Conservation (phyloP, 179 eudicot species). For the Gypsophila paniculata region DNA sequence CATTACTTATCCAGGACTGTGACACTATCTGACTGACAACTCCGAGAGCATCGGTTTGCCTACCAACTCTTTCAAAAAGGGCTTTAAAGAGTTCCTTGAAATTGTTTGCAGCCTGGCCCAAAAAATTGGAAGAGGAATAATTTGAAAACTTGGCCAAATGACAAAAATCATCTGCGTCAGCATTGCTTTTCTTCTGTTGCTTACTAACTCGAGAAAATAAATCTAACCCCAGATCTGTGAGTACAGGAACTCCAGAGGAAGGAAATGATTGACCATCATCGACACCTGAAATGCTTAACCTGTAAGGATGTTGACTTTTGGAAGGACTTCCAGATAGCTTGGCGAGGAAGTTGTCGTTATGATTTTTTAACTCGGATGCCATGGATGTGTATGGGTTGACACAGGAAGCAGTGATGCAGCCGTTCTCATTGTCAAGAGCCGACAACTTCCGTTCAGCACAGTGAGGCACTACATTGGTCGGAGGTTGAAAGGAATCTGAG, state of each 20-base stretch:
- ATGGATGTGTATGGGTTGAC: slow-evolving; percentile 20
- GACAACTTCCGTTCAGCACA: slow-evolving; percentile 23
- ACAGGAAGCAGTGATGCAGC: slow-evolving; percentile 1
- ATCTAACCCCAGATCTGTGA: slow-evolving; percentile 67
- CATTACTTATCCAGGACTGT: slow-evolving; percentile 38
- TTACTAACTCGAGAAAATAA: slow-evolving; percentile 33
- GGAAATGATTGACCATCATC: slow-evolving; percentile 37
- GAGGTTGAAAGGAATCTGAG: slow-evolving; percentile 20
- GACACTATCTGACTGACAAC: slow-evolving; percentile 51
- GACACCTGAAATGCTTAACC: slow-evolving; percentile 27
- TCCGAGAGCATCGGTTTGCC: slow-evolving; percentile 60
- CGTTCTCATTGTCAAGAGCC: slow-evolving; percentile 11
- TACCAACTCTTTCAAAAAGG: slow-evolving; percentile 51
- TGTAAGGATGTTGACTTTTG: slow-evolving; percentile 24
- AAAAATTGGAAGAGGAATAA: not conserved
- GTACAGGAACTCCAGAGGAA: slow-evolving; percentile 42
- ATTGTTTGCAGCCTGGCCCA: slow-evolving; percentile 27
- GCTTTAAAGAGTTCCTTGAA: slow-evolving; percentile 47
- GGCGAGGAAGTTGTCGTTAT: slow-evolving; percentile 22
- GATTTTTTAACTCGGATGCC: slow-evolving; percentile 22
- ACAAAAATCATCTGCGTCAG: not conserved
- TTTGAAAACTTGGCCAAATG: slow-evolving; percentile 12
- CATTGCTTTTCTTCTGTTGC: slow-evolving; percentile 26
- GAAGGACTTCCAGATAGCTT: slow-evolving; percentile 32
- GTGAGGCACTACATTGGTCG: slow-evolving; percentile 21